phyloP scores from a whole-genome alignment of 257 asterid species.

The Solanum pimpinellifolium region DNA sequence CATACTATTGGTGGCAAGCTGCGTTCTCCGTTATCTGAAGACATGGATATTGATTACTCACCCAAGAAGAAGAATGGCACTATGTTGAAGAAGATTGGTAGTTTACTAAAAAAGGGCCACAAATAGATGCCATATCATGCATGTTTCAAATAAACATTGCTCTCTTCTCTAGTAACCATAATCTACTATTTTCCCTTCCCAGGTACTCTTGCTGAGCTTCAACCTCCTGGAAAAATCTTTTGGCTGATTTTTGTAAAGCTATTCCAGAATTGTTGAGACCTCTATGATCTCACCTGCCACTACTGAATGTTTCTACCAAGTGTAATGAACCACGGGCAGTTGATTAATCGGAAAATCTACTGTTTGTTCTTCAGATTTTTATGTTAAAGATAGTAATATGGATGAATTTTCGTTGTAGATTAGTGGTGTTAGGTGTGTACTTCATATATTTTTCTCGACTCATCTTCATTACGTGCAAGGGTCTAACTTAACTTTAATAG shows the following conservation, averaged over 20 bases:
- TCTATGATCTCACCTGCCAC: not conserved
- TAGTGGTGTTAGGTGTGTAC: not conserved
- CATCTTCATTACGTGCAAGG: not conserved
- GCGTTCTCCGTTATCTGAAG: conserved; percentile 45
- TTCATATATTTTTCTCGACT: no score
- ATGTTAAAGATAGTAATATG: not conserved
- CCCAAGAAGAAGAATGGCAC: conserved; percentile 73
- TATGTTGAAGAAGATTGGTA: conserved; percentile 81
- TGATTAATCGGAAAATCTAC: not conserved
- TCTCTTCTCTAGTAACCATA: not conserved
- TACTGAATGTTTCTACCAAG: not conserved
- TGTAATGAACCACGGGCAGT: not conserved
- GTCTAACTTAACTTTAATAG: not conserved
- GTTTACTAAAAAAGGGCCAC: conserved; percentile 72
- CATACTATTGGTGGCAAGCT: conserved; percentile 58
- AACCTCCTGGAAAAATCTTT: not conserved
- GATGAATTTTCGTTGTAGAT: not conserved
- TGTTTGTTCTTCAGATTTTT: not conserved
- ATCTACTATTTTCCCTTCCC: not conserved
- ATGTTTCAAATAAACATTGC: not conserved
- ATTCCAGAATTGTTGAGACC: not conserved
- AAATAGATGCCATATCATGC: conserved; percentile 18
- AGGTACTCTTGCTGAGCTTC: not conserved
- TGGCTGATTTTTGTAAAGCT: conserved; percentile 1
- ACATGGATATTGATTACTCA: conserved; percentile 44